Base-by-base conservation (phyloP, 768 basidiomycete genomes). In the Russula emetica region DNA sequence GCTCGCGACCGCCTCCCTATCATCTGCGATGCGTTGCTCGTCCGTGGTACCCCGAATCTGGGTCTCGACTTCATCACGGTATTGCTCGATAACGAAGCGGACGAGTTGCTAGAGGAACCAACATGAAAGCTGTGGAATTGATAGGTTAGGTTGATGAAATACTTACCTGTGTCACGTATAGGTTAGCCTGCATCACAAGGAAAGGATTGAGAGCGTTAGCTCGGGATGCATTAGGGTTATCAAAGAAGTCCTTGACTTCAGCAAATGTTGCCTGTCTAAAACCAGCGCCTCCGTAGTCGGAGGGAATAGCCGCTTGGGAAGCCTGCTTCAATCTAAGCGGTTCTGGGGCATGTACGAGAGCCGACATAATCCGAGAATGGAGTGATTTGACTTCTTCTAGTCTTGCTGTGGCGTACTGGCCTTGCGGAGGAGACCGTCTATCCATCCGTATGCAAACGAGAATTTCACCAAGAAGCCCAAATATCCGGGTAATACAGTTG, bases 61-160 rank as follows among this genome's bases (percentile, higher is more conserved):
- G 66, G 80, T 78, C 55, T 91, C 73, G 28, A 96, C 82, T 74
- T 96, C 92, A 66, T 95, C 89, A 7, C 91, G 87, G 72, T 95
- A 95, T 74, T 94, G 93, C 69, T 94, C 89, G 58, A 92, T 90
- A 66, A 95, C 91, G 69, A 92, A 94, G 61, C 94, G 90, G 62
- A 92, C 92, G 55, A 94, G 83, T 92, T 95, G 93, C 92, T 95
- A 68, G 47, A 22, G 51, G 34, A 62, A 58, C 20, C 36, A 45
- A 64, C 55, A 52, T 58, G 44, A 60, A 50, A 36, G 52, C 36
- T 14, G 20, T 34, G 42, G 40, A 60, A 56, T 11, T 26, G 38
- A 40, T 40, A 49, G 40, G 34, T 26, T 47, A 56, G 52, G 34
- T 26, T 47, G 58, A 51, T 30, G 47, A 20, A 66, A n/a, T 56